Percentiles rank a stretch among this genome's conserved stretches.
Evolutionary conservation across 1,284 basidiomycete species (phyloP).

Genomic region (Pyrrhoderma lamaoense): DNA sequence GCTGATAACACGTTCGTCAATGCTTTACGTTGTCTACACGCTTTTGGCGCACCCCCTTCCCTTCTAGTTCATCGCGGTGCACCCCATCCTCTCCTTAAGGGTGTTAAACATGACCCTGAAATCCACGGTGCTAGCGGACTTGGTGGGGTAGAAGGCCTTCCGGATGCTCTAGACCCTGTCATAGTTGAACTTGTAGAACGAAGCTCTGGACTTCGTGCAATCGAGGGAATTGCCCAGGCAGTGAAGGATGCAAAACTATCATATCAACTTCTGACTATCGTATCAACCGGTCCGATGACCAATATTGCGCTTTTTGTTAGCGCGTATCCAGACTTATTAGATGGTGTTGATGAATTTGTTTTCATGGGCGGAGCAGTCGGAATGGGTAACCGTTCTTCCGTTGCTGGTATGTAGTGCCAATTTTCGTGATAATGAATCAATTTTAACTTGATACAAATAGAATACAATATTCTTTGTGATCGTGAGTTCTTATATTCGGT

Average conservation of each 20-base stretch:
- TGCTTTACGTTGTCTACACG: conserved; percentile 64
- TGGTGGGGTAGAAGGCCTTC: conserved; percentile 72
- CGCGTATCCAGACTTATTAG: conserved; percentile 63
- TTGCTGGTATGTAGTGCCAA: conserved; percentile 44
- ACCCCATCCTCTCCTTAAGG: conserved; percentile 50
- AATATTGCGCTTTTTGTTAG: conserved; percentile 73
- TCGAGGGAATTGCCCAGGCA: conserved; percentile 59
- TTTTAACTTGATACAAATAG: conserved; percentile 27
- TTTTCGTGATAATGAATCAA: conserved; percentile 4
- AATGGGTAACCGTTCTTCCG: conserved; percentile 68
- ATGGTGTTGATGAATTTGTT: conserved; percentile 65
- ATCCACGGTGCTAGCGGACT: conserved; percentile 78
- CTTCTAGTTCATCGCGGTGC: conserved; percentile 66
- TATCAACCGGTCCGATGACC: conserved; percentile 79
- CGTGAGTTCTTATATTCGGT: conserved; percentile 37
- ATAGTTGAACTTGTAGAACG: conserved; percentile 43
- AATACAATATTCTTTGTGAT: conserved; percentile 79
- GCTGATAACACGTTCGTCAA: conserved; percentile 59
- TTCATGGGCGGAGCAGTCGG: conserved; percentile 91
- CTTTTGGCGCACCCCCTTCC: conserved; percentile 51
- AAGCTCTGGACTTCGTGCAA: conserved; percentile 33
- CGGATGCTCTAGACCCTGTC: conserved; percentile 36
- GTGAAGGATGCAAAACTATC: conserved; percentile 48
- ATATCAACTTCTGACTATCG: conserved; percentile 53
- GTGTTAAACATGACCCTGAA: conserved; percentile 48